Conservation (phyloP, 2,329 filamentous ascomycete species). For the Cercospora beticola region DNA sequence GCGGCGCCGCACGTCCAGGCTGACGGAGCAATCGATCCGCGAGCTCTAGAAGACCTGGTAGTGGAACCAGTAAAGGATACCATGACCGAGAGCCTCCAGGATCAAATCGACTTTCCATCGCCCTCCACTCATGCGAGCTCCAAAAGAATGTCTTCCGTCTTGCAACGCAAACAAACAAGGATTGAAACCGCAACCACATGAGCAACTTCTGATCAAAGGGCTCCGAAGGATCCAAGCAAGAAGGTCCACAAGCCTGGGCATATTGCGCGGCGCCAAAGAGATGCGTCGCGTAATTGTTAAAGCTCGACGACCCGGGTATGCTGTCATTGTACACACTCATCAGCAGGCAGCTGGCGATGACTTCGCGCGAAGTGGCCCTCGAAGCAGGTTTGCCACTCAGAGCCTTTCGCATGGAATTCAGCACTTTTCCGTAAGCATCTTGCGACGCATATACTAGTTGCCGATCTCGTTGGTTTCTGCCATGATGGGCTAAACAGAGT, state of each 20-base stretch:
- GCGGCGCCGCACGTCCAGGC: neutral
- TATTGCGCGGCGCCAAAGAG: constrained; percentile 19
- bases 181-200: constrained; percentile 17
- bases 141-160: constrained; percentile 15
- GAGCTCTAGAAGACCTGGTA: constrained; percentile 13
- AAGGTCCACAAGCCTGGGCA: constrained; percentile 14
- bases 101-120: constrained; percentile 7
- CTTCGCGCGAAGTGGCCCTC: constrained; percentile 6
- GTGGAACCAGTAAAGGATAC: constrained; percentile 14
- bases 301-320: neutral
- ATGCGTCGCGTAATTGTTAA: constrained; percentile 17
- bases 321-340: constrained; percentile 21
- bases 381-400: constrained; percentile 8
- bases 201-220: constrained; percentile 18
- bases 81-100: constrained; percentile 13
- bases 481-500: constrained; percentile 17
- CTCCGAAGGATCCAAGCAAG: constrained; percentile 11
- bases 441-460: constrained; percentile 16
- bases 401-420: constrained; percentile 10
- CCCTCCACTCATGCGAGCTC: constrained; percentile 12
- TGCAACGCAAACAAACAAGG: constrained; percentile 15
- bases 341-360: constrained; percentile 15
- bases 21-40: constrained; percentile 6
- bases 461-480: constrained; percentile 10
- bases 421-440: constrained; percentile 14